Evolutionary conservation across 2,329 filamentous ascomycete species (phyloP).

Genomic region (Fusarium succisae): DNA sequence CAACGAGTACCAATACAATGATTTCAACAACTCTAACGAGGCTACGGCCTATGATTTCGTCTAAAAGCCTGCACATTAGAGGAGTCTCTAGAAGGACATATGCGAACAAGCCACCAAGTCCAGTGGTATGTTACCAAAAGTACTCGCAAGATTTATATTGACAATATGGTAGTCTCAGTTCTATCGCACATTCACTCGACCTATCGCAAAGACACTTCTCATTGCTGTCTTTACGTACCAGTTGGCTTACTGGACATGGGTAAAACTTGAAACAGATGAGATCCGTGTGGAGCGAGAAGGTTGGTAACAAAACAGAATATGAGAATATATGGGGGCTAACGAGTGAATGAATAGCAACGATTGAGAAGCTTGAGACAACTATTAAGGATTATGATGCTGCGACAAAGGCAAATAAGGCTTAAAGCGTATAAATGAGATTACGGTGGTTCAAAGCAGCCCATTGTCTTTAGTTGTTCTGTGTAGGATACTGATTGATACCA

Average conservation of each 20-base stretch:
- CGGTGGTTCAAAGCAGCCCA: neutral
- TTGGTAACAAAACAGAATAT: constrained; percentile 45
- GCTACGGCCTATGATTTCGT: constrained; percentile 21
- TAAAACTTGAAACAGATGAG: constrained; percentile 78
- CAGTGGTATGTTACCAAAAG: constrained; percentile 34
- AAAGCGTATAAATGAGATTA: neutral
- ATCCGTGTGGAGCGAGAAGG: constrained; percentile 66
- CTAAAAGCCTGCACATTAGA: neutral
- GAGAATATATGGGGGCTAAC: constrained; percentile 16
- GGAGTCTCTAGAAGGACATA: constrained; percentile 15
- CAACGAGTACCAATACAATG: constrained; percentile 7
- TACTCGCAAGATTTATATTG: neutral
- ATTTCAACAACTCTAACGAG: constrained; percentile 13
- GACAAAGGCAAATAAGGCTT: constrained; percentile 35
- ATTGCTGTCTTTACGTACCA: constrained; percentile 83
- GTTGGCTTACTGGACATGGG: constrained; percentile 77
- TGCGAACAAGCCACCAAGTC: constrained; percentile 43
- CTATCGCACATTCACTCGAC: constrained; percentile 78
- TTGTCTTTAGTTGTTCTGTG: neutral
- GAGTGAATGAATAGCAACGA: constrained; percentile 40
- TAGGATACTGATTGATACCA: neutral
- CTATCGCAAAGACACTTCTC: constrained; percentile 77
- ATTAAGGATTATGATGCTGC: constrained; percentile 48
- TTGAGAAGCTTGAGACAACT: constrained; percentile 51
- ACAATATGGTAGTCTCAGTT: constrained; percentile 64